phyloP scores from a whole-genome alignment of 352 stramenopile species.

The Phytophthora aleatoria region DNA sequence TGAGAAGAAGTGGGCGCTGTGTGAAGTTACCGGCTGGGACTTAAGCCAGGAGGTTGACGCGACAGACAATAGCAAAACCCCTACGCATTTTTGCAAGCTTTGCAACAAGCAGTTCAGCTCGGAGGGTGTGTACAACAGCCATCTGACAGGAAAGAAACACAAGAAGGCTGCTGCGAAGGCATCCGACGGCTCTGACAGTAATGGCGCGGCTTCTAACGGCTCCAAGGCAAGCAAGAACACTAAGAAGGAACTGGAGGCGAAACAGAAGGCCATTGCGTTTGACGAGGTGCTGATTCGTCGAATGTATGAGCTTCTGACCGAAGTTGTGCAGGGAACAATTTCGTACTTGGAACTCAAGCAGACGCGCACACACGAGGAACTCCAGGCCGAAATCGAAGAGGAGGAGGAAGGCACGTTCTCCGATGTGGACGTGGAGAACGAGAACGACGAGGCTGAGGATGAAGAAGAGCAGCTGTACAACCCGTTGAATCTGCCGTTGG shows the following conservation, averaged over 20 bases:
- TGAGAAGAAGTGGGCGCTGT: slow-evolving; percentile 79
- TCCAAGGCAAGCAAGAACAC: slow-evolving; percentile 6
- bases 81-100: slow-evolving; percentile 56
- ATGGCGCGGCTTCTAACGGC: slow-evolving; percentile 10
- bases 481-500: slow-evolving; percentile 97
- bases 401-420: slow-evolving; percentile 88
- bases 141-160: slow-evolving; percentile 83
- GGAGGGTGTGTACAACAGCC: slow-evolving; percentile 69
- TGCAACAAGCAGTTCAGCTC: slow-evolving; percentile 83
- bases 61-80: slow-evolving; percentile 9
- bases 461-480: slow-evolving; percentile 99
- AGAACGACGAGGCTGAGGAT: slow-evolving; percentile 66
- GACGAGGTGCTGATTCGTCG: slow-evolving; percentile 74
- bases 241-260: slow-evolving; percentile 26
- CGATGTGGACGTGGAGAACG: slow-evolving; percentile 79
- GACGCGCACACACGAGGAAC: slow-evolving; percentile 86
- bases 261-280: slow-evolving; percentile 63
- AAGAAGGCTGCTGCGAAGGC: slow-evolving; percentile 54
- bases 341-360: slow-evolving; percentile 89
- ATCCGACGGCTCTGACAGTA: slow-evolving; percentile 5
- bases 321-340: slow-evolving; percentile 85
- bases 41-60: slow-evolving; percentile 10
- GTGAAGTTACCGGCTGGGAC: slow-evolving; percentile 67
- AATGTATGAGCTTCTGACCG: slow-evolving; percentile 79
- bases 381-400: slow-evolving; percentile 85